phyloP scores from a whole-genome alignment of 176 grass and related monocot species.

The Dendrocalamus sinicus region DNA sequence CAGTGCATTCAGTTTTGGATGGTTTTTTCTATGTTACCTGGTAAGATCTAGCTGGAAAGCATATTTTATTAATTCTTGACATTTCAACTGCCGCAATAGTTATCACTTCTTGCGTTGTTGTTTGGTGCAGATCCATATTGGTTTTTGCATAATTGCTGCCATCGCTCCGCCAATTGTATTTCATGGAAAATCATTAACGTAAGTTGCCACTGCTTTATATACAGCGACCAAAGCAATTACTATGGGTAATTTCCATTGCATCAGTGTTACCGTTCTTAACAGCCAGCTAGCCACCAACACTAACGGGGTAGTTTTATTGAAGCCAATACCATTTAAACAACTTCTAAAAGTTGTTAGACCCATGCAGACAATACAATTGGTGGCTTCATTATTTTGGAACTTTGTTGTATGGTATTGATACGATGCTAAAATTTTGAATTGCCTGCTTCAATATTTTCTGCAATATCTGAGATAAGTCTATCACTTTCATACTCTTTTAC shows the following conservation, averaged over 20 bases:
- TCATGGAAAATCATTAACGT: constrained; percentile 86
- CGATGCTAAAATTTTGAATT: constrained; percentile 8
- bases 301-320: not conserved
- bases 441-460: not conserved
- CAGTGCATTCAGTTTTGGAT: constrained; percentile 86
- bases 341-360: constrained; percentile 5
- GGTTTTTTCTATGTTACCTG: constrained; percentile 83
- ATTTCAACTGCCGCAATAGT: constrained; percentile 7
- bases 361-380: not conserved
- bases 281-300: not conserved
- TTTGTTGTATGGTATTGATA: constrained; percentile 9
- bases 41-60: constrained; percentile 49
- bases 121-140: constrained; percentile 77
- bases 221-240: not conserved
- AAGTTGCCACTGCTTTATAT: constrained; percentile 43
- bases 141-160: constrained; percentile 94
- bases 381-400: constrained; percentile 12
- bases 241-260: not conserved
- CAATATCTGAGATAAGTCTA: constrained; percentile 3
- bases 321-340: not conserved
- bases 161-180: constrained; percentile 91
- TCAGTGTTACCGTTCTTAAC: not conserved
- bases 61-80: not conserved
- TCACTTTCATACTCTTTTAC: not conserved
- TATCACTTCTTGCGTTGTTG: not conserved